These are phyloP conservation scores for Saccharomycopsis malanga DNA, from an alignment of 805 yeast species.

Conservation along the genomic window DNA sequence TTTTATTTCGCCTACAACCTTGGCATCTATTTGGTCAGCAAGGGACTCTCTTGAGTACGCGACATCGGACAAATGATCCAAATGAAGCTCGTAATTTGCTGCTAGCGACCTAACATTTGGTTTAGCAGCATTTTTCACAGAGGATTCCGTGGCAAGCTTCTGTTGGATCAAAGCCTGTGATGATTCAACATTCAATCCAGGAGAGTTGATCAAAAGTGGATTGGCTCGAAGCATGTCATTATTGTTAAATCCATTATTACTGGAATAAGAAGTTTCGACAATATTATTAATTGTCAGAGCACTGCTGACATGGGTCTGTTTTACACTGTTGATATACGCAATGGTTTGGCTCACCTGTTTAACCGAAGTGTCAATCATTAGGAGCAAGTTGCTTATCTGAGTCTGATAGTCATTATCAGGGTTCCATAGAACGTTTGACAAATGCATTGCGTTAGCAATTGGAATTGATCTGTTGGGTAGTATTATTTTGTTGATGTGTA, in stretches of 20 bases:
- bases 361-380: constrained; percentile 6
- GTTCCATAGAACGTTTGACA: constrained; percentile 16
- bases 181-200: not conserved
- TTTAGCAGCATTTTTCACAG: not conserved
- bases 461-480: too few species aligned
- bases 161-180: not conserved
- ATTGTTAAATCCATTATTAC: constrained; percentile 14
- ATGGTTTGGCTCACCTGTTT: constrained; percentile 14
- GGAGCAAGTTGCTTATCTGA: constrained; percentile 6
- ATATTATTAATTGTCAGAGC: constrained; percentile 6
- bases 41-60: constrained; percentile 17
- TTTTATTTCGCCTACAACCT: constrained; percentile 13
- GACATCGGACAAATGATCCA: constrained; percentile 18
- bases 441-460: constrained; percentile 10
- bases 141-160: not conserved
- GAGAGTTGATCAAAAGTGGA: constrained; percentile 4
- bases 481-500: constrained; percentile 1
- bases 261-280: constrained; percentile 15
- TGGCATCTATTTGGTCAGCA: constrained; percentile 15
- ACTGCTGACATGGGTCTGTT: constrained; percentile 3
- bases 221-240: not conserved
- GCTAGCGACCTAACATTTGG: constrained; percentile 14
- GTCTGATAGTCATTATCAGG: constrained; percentile 15
- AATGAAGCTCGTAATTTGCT: constrained; percentile 19
- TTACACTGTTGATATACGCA: constrained; percentile 7